phyloP scores from a whole-genome alignment of 768 basidiomycete genomes.

The Amanita brunnescens region DNA sequence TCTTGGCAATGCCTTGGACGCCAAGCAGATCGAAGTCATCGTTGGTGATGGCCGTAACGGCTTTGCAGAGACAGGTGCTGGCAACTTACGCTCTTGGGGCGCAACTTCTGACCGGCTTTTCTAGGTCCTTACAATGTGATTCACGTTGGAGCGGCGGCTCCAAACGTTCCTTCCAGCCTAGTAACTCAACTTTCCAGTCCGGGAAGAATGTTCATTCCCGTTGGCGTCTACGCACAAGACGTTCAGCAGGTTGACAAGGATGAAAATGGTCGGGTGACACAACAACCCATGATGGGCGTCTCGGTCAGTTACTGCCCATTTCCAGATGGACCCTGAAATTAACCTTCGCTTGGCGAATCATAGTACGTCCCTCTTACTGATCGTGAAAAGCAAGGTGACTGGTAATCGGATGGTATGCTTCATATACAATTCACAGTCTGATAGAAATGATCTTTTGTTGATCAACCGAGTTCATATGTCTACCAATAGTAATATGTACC shows the following conservation, averaged over 20 bases:
- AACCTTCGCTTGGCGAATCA: not conserved
- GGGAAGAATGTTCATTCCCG: slow-evolving; percentile 88
- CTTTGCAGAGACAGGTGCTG: slow-evolving; percentile 21
- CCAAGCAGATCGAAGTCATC: slow-evolving; percentile 51
- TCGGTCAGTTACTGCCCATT: slow-evolving; percentile 39
- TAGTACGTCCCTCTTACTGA: slow-evolving; percentile 72
- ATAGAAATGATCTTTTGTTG: not conserved
- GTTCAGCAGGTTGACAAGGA: slow-evolving; percentile 81
- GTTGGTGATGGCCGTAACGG: slow-evolving; percentile 79
- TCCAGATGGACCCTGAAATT: not conserved
- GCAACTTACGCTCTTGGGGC: not conserved
- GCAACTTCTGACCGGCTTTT: not conserved
- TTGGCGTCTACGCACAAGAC: slow-evolving; percentile 53
- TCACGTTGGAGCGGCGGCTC: slow-evolving; percentile 92
- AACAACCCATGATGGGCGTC: slow-evolving; percentile 72
- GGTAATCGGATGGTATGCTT: slow-evolving; percentile 1
- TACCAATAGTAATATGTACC: not conserved
- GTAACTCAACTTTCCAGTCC: slow-evolving; percentile 71
- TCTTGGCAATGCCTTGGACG: slow-evolving; percentile 42
- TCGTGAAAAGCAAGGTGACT: slow-evolving; percentile 30
- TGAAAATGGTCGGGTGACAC: slow-evolving; percentile 50
- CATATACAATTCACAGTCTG: not conserved
- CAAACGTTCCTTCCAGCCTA: slow-evolving; percentile 57
- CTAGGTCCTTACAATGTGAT: slow-evolving; percentile 73
- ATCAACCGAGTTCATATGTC: not conserved